Evolutionary conservation across 805 yeast genomes (phyloP).

Genomic region (Metschnikowia vanudenii): DNA sequence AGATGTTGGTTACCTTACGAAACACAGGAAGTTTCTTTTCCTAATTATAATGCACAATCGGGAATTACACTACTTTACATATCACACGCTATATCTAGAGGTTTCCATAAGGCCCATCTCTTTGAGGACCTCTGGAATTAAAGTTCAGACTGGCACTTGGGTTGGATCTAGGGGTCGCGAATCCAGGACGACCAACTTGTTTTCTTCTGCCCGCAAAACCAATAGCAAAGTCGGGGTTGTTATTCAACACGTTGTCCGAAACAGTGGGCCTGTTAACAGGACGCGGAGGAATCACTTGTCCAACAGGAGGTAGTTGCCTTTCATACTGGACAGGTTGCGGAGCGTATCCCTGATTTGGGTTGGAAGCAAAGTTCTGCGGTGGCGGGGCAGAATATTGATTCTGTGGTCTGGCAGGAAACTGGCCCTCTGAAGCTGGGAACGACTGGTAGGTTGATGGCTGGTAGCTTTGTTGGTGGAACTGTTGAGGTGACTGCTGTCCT

Average conservation of each 20-base stretch:
- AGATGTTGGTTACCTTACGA: no score
- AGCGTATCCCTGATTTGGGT: conserved; percentile 3
- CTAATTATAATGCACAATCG: not conserved
- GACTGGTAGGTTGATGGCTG: conserved; percentile 5
- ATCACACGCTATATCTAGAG: not conserved
- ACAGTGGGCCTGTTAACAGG: conserved; percentile 30
- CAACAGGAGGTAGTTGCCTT: conserved; percentile 10
- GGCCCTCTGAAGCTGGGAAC: conserved; percentile 3
- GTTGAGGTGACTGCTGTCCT: conserved; percentile 6
- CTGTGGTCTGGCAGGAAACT: not conserved
- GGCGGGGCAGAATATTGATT: not conserved
- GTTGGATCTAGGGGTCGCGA: not conserved
- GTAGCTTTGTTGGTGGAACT: conserved; percentile 1
- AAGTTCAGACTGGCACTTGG: conserved; percentile 11
- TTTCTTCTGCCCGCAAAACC: conserved; percentile 24
- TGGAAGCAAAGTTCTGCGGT: conserved; percentile 1
- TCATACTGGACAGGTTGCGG: conserved; percentile 3
- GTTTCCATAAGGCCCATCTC: conserved; percentile 10
- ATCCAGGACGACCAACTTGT: conserved; percentile 9
- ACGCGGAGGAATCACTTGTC: conserved; percentile 14
- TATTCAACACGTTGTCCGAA: conserved; percentile 38
- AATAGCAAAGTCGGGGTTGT: conserved; percentile 41
- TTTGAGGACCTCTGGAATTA: not conserved
- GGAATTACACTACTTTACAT: not conserved
- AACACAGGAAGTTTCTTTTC: not conserved